These are phyloP conservation scores for Talaromyces sp. DNA, from an alignment of 2,329 filamentous ascomycete species.

Conservation along the genomic window DNA sequence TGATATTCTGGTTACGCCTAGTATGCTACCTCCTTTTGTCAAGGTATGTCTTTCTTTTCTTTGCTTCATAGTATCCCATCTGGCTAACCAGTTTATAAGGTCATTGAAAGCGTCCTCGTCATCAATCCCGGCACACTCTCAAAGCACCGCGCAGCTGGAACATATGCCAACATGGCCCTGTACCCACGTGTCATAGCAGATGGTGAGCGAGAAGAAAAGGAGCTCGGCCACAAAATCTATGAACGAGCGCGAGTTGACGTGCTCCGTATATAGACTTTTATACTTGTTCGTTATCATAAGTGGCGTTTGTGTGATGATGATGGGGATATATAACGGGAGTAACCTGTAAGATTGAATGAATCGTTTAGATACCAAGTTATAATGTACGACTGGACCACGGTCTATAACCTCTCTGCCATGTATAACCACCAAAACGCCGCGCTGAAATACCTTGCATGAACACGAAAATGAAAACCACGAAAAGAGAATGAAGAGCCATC, in stretches of 20 bases:
- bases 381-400: not conserved
- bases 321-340: not conserved
- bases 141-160: conserved; percentile 78
- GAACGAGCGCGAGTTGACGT: conserved; percentile 84
- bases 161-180: conserved; percentile 75
- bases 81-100: conserved; percentile 47
- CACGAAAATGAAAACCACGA: not conserved
- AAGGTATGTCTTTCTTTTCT: conserved; percentile 56
- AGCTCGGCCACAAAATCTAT: conserved; percentile 71
- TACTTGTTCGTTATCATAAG: not conserved
- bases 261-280: conserved; percentile 58
- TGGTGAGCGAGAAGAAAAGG: conserved; percentile 52
- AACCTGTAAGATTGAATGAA: not conserved
- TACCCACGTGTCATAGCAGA: conserved; percentile 60
- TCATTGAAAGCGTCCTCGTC: conserved; percentile 82
- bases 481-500: not conserved
- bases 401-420: too few species aligned
- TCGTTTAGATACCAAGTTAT: not conserved
- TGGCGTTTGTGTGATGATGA: not conserved
- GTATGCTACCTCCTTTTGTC: conserved; percentile 77
- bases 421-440: not conserved
- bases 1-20: conserved; percentile 80
- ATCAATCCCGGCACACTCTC: conserved; percentile 88
- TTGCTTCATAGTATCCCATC: not conserved
- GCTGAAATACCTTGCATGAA: not conserved